phyloP scores from a whole-genome alignment of 2,329 filamentous ascomycete species.

The Fonsecaea pugnacius region DNA sequence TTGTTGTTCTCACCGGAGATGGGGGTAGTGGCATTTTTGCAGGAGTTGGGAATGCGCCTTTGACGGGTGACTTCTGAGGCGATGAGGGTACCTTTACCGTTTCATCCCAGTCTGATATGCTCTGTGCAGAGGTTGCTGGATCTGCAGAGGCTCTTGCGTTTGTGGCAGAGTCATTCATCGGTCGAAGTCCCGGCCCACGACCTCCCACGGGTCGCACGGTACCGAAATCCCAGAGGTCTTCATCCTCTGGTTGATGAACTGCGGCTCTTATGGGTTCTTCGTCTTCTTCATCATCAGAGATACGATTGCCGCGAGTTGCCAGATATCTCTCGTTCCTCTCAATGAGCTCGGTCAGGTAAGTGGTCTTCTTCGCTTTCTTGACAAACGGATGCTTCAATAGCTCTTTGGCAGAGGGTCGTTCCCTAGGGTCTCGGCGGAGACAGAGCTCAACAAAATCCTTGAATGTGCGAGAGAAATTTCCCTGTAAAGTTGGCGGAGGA shows the following conservation, averaged over 20 bases:
- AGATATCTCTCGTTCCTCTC: constrained; percentile 88
- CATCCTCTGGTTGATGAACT: constrained; percentile 62
- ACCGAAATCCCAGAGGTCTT: constrained; percentile 98
- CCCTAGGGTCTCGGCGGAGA: constrained; percentile 83
- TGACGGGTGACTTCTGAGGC: constrained; percentile 63
- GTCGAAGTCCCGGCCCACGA: constrained; percentile 66
- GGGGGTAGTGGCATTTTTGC: constrained; percentile 56
- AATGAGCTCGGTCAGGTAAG: constrained; percentile 94
- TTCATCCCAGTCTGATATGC: constrained; percentile 43
- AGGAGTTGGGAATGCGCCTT: constrained; percentile 59
- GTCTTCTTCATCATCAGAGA: constrained; percentile 67
- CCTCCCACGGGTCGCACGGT: constrained; percentile 82
- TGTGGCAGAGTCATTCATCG: constrained; percentile 79
- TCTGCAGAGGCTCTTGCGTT: constrained; percentile 70
- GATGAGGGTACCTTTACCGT: constrained; percentile 55
- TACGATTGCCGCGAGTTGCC: constrained; percentile 73
- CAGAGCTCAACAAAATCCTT: constrained; percentile 86
- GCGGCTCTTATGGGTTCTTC: constrained; percentile 43
- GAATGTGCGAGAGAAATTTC: constrained; percentile 79
- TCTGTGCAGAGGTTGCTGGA: constrained; percentile 47
- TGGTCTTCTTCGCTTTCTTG: constrained; percentile 87
- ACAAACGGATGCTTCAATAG: constrained; percentile 89
- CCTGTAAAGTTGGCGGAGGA: constrained; percentile 77
- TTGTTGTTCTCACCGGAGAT: constrained; percentile 49
- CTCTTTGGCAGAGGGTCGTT: constrained; percentile 84